A percentile compares a stretch with the other conserved stretches of the same genome.
These are phyloP conservation scores for Hyaloscypha variabilis DNA, from an alignment of 495 filamentous ascomycete genomes.

Conservation along the genomic window DNA sequence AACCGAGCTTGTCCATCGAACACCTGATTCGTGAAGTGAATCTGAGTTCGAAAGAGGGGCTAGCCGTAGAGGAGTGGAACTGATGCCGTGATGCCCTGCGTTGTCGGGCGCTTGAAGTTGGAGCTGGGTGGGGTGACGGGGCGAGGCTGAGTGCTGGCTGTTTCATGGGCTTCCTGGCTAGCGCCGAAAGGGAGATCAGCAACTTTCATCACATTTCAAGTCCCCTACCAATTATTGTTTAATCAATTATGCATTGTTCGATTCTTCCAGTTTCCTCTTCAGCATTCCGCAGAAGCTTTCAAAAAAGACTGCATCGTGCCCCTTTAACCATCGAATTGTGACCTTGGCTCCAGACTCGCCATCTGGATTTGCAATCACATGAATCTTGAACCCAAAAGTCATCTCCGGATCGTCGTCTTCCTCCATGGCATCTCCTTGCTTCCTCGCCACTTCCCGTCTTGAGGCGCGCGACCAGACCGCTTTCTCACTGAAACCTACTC, in stretches of 20 bases:
- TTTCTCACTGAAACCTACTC: constrained; percentile 57
- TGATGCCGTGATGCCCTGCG: not conserved
- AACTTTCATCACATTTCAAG: not conserved
- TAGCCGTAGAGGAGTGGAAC: not conserved
- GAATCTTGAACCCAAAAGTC: constrained; percentile 51
- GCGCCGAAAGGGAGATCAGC: not conserved
- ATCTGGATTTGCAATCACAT: constrained; percentile 13
- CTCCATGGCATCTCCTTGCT: constrained; percentile 17
- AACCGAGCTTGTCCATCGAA: not conserved
- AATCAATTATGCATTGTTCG: not conserved
- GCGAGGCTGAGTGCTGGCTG: constrained; percentile 6
- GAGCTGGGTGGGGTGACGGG: constrained; percentile 1
- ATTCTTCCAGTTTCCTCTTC: constrained; percentile 38
- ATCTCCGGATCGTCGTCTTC: constrained; percentile 33
- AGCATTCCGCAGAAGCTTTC: constrained; percentile 89
- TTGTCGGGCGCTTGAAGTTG: not conserved
- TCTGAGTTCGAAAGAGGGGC: not conserved
- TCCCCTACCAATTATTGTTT: not conserved
- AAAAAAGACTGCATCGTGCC: constrained; percentile 73
- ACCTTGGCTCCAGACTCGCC: constrained; percentile 32
- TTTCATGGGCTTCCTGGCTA: constrained; percentile 1
- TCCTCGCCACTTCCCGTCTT: constrained; percentile 45
- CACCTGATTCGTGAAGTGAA: not conserved
- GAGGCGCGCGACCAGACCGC: constrained; percentile 78
- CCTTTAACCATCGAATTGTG: constrained; percentile 73